Base-by-base conservation (phyloP, 768 basidiomycete species). In the Calocybe gangraenosa region DNA sequence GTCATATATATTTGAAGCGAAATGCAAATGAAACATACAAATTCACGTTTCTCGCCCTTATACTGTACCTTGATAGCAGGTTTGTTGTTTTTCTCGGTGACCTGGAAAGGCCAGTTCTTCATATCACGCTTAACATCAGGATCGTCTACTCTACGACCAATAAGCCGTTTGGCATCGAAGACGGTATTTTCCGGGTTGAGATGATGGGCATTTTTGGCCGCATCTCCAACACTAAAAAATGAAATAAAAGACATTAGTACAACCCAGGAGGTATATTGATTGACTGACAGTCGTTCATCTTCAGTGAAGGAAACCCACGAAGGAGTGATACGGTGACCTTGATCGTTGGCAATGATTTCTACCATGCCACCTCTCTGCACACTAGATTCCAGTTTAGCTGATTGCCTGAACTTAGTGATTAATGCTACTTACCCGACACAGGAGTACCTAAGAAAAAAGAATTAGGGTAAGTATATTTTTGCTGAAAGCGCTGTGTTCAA, bases 161-260 rank as follows among this genome's bases (percentile, higher is more conserved):
- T 93, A 53, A 95, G 80, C 67, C 93, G 91, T 62, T 96, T 98
- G 46, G 93, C 93, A 65, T 96, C 93, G 58, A 96, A 97, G 46
- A 96, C 87, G 8, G 93, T 96, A 70, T 98, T 98, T 54, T 76
- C 57, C 15, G 95, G 92, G 69, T 98, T 92, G 36, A 87, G 75
- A 65, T 91, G 84, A 71, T 82, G 92, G 22, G 92, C 92, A 62
- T 99, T 98, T 74, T 99, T 99, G 35, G 95, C 95, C 48, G 82
- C 78, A 65, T 99, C 95, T 59, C 96, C 95, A 58, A 99, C 88
- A 61, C 75, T 78, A 46, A 8, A 54, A 11, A 9, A 23, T 14
- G 2, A 18, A n/a, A 66, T 74, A 43, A 34, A 20, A 31, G n/a
- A 30, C 17, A 18, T 32, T 1, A n/a, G 19, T 30, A 19, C 25